Percentiles rank a stretch among this genome's conserved stretches.
These are phyloP conservation scores for Bryum argenteum DNA, from an alignment of 225 moss, liverwort and hornwort genomes.

Conservation along the genomic window DNA sequence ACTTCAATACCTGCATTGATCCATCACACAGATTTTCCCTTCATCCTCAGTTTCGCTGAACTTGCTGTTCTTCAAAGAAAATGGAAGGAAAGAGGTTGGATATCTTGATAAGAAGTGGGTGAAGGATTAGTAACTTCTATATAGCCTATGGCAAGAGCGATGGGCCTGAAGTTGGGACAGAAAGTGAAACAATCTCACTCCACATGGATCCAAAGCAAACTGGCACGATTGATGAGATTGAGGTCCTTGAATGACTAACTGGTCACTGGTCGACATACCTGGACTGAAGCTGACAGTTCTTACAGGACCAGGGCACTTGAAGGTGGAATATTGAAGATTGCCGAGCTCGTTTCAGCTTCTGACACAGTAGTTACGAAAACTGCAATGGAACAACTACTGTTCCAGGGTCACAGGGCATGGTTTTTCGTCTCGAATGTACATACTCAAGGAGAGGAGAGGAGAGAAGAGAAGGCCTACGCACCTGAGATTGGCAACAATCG, in stretches of 20 bases:
- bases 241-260: neutral
- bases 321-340: conserved; percentile 36
- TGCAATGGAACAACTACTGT: conserved; percentile 6
- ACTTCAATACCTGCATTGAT: neutral
- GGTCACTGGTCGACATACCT: conserved; percentile 7
- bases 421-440: conserved; percentile 19
- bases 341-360: neutral
- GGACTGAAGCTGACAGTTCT: neutral
- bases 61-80: too few relatives aligned
- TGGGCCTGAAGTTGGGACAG: too few relatives aligned
- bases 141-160: too few relatives aligned
- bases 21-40: neutral
- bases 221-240: too few relatives aligned
- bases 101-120: too few relatives aligned
- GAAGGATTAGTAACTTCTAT: too few relatives aligned
- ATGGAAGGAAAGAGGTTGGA: too few relatives aligned
- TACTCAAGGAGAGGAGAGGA: conserved; percentile 1
- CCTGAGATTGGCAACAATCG: conserved; percentile 13
- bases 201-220: too few relatives aligned
- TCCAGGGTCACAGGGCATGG: neutral
- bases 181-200: too few relatives aligned
- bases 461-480: conserved; percentile 7
- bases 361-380: conserved; percentile 11
- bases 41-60: too few relatives aligned
- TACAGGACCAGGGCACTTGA: conserved; percentile 32